Evolutionary conservation across 495 filamentous ascomycete genomes (phyloP), one percentile per base, ranked within the genome.

Genomic region (Penicillium cataractarum): DNA sequence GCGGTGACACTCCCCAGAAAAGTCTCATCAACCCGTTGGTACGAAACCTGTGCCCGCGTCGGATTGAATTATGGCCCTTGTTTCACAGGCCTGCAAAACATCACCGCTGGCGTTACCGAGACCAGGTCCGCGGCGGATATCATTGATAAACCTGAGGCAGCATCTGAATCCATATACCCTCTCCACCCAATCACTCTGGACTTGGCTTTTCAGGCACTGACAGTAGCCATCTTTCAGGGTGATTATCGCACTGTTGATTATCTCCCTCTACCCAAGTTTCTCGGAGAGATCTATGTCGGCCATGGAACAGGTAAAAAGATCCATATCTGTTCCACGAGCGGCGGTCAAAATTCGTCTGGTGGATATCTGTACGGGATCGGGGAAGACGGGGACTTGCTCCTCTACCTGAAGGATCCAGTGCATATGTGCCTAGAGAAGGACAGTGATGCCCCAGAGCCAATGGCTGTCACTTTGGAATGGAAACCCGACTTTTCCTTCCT

Each of bases 161-260:
- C 17, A 60, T 26, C 15, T 42, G 53, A 39, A 31, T 12, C 8
- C 21, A 35, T 49, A 0, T 80, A 76, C 62, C 33, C 59, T 0
- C 56, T 78, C 10, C 81, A 85, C 51, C 80, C 82, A 0, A 69
- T 71, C 4, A 62, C 65, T n/a, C 79, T 84, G 12, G 81, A 84
- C 56, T 62, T 63, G 52, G 31, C 48, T 17, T 48, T 35, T 6
- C 49, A 42, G 6, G 33, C 33, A 37, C 33, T 37, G 33, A 37
- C 33, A 37, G 33, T 37, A 37, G 33, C 33, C 33, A 37, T 37
- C 33, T 37, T 37, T 37, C 0, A 37, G 33, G 33, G 33, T 37
- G 33, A 37, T 12, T 37, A 37, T 37, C 33, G 33, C 33, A 37
- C 33, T 12, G 7, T 37, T 37, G 33, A 37, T 13, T 37, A 37